Conservation (phyloP, 2,329 filamentous ascomycete species). For the Chalaropsis ovoidea region DNA sequence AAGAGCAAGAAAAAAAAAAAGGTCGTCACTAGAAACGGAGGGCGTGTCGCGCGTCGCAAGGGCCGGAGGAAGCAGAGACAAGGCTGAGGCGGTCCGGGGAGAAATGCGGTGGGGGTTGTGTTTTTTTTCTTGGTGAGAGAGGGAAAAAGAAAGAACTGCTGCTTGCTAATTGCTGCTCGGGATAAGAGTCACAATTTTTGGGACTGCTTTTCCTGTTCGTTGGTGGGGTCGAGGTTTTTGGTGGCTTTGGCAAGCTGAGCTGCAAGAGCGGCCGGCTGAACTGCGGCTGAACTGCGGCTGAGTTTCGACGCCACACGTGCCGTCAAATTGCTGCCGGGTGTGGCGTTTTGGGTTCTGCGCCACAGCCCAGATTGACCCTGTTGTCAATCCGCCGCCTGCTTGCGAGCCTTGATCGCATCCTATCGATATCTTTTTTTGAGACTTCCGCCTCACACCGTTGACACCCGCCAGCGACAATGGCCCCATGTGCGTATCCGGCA, state of each 20-base stretch:
- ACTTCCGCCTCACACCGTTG: constrained; percentile 13
- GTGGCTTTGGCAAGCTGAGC: not conserved
- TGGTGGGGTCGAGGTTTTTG: constrained; percentile 16
- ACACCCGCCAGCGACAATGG: constrained; percentile 19
- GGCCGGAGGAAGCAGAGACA: constrained; percentile 17
- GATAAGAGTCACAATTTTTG: constrained; percentile 26
- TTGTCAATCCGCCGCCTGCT: not conserved
- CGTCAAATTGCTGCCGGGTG: not conserved
- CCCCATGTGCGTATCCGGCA: constrained; percentile 21
- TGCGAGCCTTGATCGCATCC: not conserved
- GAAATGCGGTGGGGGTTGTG: constrained; percentile 2
- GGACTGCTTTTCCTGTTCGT: constrained; percentile 2
- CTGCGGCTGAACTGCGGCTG: not conserved
- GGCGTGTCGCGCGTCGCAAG: constrained; percentile 17
- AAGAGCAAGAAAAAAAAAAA: constrained; percentile 9
- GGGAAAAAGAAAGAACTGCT: constrained; percentile 21
- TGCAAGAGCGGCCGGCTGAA: not conserved
- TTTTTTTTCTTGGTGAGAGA: constrained; percentile 11
- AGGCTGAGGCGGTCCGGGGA: constrained; percentile 18
- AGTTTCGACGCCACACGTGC: not conserved
- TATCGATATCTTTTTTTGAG: not conserved
- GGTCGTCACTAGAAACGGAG: constrained; percentile 1
- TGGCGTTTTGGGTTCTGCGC: constrained; percentile 3
- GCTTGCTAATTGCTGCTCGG: constrained; percentile 14
- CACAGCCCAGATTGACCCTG: not conserved